Evolutionary conservation across 2,329 filamentous ascomycete genomes (phyloP).

Genomic region (Boeremia lycopersici): DNA sequence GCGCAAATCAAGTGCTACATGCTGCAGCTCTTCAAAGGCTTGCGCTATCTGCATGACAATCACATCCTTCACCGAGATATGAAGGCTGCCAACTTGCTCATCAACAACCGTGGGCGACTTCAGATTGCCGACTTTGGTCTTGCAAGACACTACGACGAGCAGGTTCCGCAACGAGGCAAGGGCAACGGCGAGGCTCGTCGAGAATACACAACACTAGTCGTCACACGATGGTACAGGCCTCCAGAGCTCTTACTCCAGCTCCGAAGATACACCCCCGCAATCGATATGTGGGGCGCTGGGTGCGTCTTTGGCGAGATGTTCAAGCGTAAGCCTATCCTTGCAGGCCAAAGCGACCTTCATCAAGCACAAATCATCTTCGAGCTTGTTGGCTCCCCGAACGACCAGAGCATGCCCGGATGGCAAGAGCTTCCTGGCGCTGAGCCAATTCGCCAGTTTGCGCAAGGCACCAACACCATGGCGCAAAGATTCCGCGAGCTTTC

Average conservation of each 20-base stretch:
- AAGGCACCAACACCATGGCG: slow-evolving; percentile 68
- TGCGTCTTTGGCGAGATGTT: slow-evolving; percentile 99
- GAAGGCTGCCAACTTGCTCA: slow-evolving; percentile 97
- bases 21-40: slow-evolving; percentile 86
- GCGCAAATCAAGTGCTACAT: slow-evolving; percentile 98
- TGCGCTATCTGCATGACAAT: slow-evolving; percentile 84
- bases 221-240: slow-evolving; percentile 95
- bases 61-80: slow-evolving; percentile 94
- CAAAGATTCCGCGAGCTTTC: slow-evolving; percentile 78
- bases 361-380: slow-evolving; percentile 95
- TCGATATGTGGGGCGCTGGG: slow-evolving; percentile 98
- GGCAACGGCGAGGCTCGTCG: slow-evolving; percentile 83
- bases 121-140: slow-evolving; percentile 98
- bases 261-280: slow-evolving; percentile 92
- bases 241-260: slow-evolving; percentile 90
- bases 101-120: slow-evolving; percentile 89
- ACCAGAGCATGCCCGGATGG: slow-evolving; percentile 94
- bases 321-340: slow-evolving; percentile 86
- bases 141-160: slow-evolving; percentile 89
- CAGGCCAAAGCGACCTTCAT: slow-evolving; percentile 85
- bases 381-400: slow-evolving; percentile 85
- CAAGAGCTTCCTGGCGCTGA: slow-evolving; percentile 81
- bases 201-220: slow-evolving; percentile 95
- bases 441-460: slow-evolving; percentile 67
- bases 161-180: slow-evolving; percentile 73